These are phyloP conservation scores for Phaeodactylum tricornutum DNA, from an alignment of 108 stramenopile species.

Conservation along the genomic window DNA sequence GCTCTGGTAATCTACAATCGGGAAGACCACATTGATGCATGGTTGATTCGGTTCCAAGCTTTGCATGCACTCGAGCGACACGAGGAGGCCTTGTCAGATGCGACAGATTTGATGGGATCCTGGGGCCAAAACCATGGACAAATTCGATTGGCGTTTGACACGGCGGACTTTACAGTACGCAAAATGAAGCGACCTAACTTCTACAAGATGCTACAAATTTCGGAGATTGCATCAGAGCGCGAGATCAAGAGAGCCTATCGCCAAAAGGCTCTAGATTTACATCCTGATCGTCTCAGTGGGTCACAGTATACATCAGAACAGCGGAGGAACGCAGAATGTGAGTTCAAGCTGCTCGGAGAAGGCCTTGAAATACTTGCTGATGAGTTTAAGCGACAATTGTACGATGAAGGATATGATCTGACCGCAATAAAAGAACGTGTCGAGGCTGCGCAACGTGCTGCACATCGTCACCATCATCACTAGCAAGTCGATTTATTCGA, in stretches of 20 bases:
- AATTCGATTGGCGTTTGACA: conserved; percentile 33
- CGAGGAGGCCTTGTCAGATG: conserved; percentile 20
- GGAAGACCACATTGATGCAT: conserved; percentile 28
- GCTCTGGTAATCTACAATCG: conserved; percentile 21
- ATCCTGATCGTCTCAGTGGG: conserved; percentile 32
- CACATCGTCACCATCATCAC: no score
- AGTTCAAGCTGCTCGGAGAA: conserved; percentile 36
- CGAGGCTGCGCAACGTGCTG: conserved; percentile 34
- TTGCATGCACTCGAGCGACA: conserved; percentile 25
- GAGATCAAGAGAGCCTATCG: conserved; percentile 62
- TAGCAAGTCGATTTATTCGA: no score
- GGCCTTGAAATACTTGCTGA: conserved; percentile 40
- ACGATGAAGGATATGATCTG: conserved; percentile 50
- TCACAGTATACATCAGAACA: conserved; percentile 5
- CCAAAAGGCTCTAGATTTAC: conserved; percentile 24
- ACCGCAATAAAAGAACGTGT: conserved; percentile 40
- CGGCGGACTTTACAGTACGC: conserved; percentile 36
- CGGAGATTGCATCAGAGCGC: conserved; percentile 22
- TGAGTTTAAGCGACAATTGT: conserved; percentile 29
- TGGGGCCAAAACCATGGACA: conserved; percentile 23
- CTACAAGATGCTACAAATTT: conserved; percentile 28
- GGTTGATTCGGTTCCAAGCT: conserved; percentile 29
- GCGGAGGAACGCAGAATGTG: conserved; percentile 8
- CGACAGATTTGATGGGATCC: conserved; percentile 17
- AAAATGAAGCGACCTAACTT: conserved; percentile 32